Evolutionary conservation across 768 basidiomycete species (phyloP), one percentile per base, ranked within the genome.

Genomic region (Boletus rufocinnamomeus): DNA sequence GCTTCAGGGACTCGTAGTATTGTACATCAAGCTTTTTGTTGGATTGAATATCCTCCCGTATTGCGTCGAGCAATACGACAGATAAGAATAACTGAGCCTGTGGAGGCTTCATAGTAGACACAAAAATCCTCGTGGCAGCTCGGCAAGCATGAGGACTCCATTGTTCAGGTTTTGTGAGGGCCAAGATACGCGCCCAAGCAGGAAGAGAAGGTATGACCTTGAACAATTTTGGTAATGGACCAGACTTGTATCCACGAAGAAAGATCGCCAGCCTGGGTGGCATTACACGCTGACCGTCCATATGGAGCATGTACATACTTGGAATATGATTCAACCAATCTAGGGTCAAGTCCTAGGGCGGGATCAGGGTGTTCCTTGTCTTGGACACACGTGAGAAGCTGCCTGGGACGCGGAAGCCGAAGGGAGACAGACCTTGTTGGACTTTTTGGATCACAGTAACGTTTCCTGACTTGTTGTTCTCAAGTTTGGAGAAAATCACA

Each of bases 91-190:
- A 79, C 67, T 95, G 90, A 8, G 93, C 94, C 73, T 98, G 95
- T 45, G 87, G 83, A 9, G 95, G 95, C 70, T 98, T 98, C 85
- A 99, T 90, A 65, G 89, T 97, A 10, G 97, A 96, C 44, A 98
- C 90, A 69, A 98, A 95, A 53, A 95, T 95, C 63, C 88, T 87
- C 21, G 96, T 97, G 16, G 96, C 96, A 27, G 93, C 94, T 60
- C 88, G 86, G 61, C 93, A 94, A 1, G 95, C 95, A 72, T 98
- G 94, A 0, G 97, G 91, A 1, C 93, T 92, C 97, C 97, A 98
- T 66, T 86, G 83, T 75, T 95, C 89, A 1, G 97, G 97, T 54
- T 82, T 82, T 16, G 97, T 98, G 46, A 98, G 82, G 28, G 95
- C 93, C 45, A 99, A 84, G 61, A 98, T 87, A 49, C 94, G 90